A percentile compares a stretch with the other conserved stretches of the same genome.
Evolutionary conservation across 257 asterid genomes (phyloP).

Genomic region (Catharanthus roseus): DNA sequence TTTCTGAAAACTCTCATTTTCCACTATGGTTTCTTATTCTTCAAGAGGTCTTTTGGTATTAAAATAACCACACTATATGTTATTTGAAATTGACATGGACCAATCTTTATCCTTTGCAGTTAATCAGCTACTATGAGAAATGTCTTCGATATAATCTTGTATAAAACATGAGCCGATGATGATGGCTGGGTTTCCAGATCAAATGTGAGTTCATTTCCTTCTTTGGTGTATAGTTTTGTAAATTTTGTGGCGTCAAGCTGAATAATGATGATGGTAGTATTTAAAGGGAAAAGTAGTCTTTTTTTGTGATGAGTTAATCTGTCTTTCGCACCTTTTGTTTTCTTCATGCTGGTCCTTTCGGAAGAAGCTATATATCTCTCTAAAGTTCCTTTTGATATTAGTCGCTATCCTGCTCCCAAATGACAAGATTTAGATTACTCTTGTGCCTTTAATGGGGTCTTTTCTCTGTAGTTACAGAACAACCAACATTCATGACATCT

Average conservation of each 20-base stretch:
- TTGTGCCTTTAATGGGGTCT: neutral
- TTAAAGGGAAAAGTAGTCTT: neutral
- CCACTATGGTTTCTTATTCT: no score
- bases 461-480: no score
- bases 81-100: slow-evolving; percentile 4
- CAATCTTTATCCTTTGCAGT: slow-evolving; percentile 39
- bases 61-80: neutral
- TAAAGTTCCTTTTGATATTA: no score
- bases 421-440: neutral
- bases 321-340: neutral
- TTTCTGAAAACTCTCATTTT: slow-evolving; percentile 53
- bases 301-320: slow-evolving; percentile 5
- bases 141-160: slow-evolving; percentile 59
- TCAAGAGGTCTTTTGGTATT: slow-evolving; percentile 7
- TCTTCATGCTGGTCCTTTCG: neutral
- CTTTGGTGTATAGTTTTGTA: slow-evolving; percentile 39
- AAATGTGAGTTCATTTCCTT: slow-evolving; percentile 6
- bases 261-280: no score
- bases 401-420: neutral
- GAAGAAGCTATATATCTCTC: neutral
- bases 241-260: no score
- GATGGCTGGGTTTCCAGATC: slow-evolving; percentile 13
- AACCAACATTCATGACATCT: no score
- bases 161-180: slow-evolving; percentile 16
- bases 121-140: slow-evolving; percentile 79